These are phyloP conservation scores for Bassia scoparia DNA, from an alignment of 148 eudicot species.

Conservation along the genomic window DNA sequence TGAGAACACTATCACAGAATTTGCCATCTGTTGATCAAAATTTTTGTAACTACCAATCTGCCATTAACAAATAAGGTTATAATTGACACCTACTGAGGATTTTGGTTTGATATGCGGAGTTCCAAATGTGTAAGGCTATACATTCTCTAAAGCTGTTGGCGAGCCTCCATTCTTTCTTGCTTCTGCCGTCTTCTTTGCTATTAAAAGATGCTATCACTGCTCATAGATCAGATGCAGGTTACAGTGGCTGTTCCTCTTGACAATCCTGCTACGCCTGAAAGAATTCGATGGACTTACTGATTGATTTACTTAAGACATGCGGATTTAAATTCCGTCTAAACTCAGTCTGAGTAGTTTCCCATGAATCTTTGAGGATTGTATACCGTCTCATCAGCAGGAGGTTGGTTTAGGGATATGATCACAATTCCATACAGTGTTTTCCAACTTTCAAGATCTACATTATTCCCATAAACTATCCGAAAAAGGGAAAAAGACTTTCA, in stretches of 20 bases:
- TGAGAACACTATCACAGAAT: not conserved
- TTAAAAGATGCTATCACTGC: conserved; percentile 85
- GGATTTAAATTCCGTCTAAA: conserved; percentile 58
- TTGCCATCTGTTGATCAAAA: not conserved
- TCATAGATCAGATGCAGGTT: conserved; percentile 74
- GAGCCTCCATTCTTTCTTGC: conserved; percentile 98
- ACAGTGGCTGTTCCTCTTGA: conserved; percentile 78
- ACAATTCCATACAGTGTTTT: not conserved
- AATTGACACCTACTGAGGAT: not conserved
- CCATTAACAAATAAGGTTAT: not conserved
- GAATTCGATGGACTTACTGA: conserved; percentile 89
- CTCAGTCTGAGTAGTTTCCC: conserved; percentile 50
- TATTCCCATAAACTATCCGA: too few species aligned
- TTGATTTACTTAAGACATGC: conserved; percentile 50
- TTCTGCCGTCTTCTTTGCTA: conserved; percentile 80
- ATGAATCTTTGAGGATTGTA: not conserved
- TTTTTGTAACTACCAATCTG: too few species aligned
- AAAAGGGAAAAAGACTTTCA: too few species aligned
- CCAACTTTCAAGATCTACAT: too few species aligned
- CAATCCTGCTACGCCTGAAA: conserved; percentile 94
- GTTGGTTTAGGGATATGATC: not conserved
- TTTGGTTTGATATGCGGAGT: conserved; percentile 38
- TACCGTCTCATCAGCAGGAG: not conserved
- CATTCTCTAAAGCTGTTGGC: conserved; percentile 98
- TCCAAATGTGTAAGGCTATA: conserved; percentile 79